Evolutionary conservation across 352 stramenopile species (phyloP), one percentile per base, ranked within the genome.

Genomic region (Aphanomyces stellatus): DNA sequence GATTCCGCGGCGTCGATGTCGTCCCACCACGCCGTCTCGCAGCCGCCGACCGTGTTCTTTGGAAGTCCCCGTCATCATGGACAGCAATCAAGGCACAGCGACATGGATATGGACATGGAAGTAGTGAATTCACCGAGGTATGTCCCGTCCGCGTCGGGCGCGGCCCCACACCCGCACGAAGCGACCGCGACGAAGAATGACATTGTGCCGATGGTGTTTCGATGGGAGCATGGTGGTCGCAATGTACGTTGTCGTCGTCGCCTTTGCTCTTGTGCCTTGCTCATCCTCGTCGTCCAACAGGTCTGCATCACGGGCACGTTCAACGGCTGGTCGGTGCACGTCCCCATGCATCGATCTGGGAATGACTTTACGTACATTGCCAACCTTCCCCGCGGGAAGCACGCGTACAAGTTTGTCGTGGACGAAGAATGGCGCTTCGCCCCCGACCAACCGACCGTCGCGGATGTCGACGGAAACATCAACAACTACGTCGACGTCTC

Each of bases 321-420:
- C 78, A 99, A 99, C 71, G 96, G 96, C 31, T 99, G 97, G 97
- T 96, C 86, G 67, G 95, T 97, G 74, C 96, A 99, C 75, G 98
- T 98, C 61, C 96, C 96, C 25, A 99, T 99, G 97, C 97, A 99
- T 76, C 87, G 97, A 27, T 98, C 90, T 0, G 97, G 97, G 64
- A 99, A 99, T 71, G 97, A 99, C 76, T 99, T 99, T 73, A 99
- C 96, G 43, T 99, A 99, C 81, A 99, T 99, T 77, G 96, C 98
- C 70, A 98, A 99, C 76, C 83, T 99, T 35, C 91, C 85, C 60
- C 80, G 85, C 10, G 96, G 96, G 4, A 99, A 99, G 74, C 97
- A 99, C 79, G 97, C 97, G 65, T 99, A 99, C 80, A 99, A 99
- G 85, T 99, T 99, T 74, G 98, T 99, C 63, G 97, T 99, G 28